These are phyloP conservation scores for Cladosporium oxysporum DNA, from an alignment of 2,329 filamentous ascomycete species.

Conservation along the genomic window DNA sequence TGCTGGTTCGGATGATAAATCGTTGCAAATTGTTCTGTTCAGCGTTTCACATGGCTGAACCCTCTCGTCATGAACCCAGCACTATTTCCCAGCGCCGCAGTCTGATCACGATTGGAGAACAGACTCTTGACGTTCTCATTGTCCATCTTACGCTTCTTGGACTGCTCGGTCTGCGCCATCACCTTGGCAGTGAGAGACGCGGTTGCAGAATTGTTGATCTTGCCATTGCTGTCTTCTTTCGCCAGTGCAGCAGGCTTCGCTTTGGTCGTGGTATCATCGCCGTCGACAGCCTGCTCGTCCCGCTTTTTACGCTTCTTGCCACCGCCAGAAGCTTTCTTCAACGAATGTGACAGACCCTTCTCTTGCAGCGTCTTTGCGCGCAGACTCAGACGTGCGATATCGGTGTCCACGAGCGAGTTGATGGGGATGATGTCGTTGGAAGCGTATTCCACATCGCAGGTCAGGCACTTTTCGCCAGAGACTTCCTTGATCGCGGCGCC, in stretches of 20 bases:
- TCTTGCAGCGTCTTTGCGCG: slow-evolving; percentile 69
- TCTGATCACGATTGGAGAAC: slow-evolving; percentile 44
- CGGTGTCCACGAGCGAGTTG: slow-evolving; percentile 68
- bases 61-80: slow-evolving; percentile 54
- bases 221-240: slow-evolving; percentile 23
- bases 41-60: slow-evolving; percentile 35
- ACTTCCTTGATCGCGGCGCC: slow-evolving; percentile 72
- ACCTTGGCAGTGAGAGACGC: slow-evolving; percentile 85
- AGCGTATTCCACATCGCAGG: slow-evolving; percentile 73
- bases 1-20: not conserved
- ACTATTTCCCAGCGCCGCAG: slow-evolving; percentile 43
- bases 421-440: slow-evolving; percentile 80
- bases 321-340: slow-evolving; percentile 73
- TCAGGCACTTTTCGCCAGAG: slow-evolving; percentile 61
- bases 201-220: slow-evolving; percentile 84
- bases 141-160: slow-evolving; percentile 74
- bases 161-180: slow-evolving; percentile 79
- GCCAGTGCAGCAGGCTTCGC: slow-evolving; percentile 22
- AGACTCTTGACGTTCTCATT: slow-evolving; percentile 53
- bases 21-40: not conserved
- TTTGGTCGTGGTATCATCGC: slow-evolving; percentile 16
- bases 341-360: slow-evolving; percentile 75
- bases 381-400: slow-evolving; percentile 66
- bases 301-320: slow-evolving; percentile 72
- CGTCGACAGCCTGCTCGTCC: slow-evolving; percentile 44